Percentiles rank a stretch among this genome's conserved stretches.
phyloP scores from a whole-genome alignment of 441 rosid genomes.

The Eutrema salsugineum region DNA sequence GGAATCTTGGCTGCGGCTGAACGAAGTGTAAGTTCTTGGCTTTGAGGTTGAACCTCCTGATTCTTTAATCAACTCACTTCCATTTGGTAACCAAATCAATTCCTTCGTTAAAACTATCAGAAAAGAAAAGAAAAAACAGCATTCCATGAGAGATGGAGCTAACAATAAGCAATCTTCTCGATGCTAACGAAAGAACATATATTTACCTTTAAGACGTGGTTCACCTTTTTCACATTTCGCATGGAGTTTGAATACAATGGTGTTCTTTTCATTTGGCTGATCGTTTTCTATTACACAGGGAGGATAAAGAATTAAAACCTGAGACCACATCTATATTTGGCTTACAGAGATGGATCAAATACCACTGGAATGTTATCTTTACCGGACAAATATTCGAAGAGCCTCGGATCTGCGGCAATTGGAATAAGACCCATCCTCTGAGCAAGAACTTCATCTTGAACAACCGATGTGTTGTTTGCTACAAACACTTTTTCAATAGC shows the following conservation, averaged over 20 bases:
- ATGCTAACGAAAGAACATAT: not conserved
- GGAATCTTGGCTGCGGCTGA: constrained; percentile 62
- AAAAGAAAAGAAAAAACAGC: not conserved
- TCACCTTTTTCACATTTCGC: constrained; percentile 45
- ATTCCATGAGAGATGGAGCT: not conserved
- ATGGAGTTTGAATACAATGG: constrained; percentile 94
- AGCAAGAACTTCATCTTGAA: constrained; percentile 95
- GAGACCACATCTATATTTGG: not conserved
- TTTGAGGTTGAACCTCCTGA: constrained; percentile 43
- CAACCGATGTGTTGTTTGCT: constrained; percentile 81
- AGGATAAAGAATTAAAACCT: not conserved
- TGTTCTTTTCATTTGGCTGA: constrained; percentile 86
- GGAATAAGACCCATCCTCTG: constrained; percentile 95
- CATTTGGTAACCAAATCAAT: constrained; percentile 79
- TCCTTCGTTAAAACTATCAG: constrained; percentile 67
- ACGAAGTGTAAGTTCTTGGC: constrained; percentile 80
- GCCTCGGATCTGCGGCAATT: constrained; percentile 74
- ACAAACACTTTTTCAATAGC: constrained; percentile 91
- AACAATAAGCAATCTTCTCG: not conserved
- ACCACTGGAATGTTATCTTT: not conserved
- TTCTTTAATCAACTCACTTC: constrained; percentile 76
- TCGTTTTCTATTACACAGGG: constrained; percentile 55
- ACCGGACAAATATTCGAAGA: constrained; percentile 90
- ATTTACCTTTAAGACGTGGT: constrained; percentile 61
- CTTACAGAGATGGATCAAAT: not conserved